phyloP scores from a whole-genome alignment of 106 monocot genomes.

The Dendrobium catenatum region DNA sequence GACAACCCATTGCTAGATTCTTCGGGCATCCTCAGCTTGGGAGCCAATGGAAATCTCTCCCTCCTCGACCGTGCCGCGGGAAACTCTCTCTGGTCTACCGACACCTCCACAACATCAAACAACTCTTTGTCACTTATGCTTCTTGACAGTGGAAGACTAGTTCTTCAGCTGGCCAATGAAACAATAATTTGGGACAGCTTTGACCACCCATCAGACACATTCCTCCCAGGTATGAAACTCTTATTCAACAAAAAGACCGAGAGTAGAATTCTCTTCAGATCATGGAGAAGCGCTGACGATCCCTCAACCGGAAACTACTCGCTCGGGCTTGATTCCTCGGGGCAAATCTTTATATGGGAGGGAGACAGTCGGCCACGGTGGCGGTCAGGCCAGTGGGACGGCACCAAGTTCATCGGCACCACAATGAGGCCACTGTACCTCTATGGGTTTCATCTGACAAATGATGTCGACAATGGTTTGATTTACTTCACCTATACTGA shows the following conservation, averaged over 20 bases:
- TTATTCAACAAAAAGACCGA: conserved; percentile 9
- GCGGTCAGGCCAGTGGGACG: conserved; percentile 64
- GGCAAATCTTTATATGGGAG: conserved; percentile 41
- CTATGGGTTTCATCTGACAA: conserved; percentile 26
- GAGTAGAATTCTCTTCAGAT: conserved; percentile 12
- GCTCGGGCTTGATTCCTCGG: conserved; percentile 27
- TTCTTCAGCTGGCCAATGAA: not conserved
- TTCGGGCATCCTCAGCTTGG: conserved; percentile 12
- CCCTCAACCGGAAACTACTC: conserved; percentile 36
- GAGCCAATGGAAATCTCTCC: conserved; percentile 9
- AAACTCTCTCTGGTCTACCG: conserved; percentile 13
- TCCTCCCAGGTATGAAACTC: conserved; percentile 37
- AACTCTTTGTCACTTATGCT: conserved; percentile 9
- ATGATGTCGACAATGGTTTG: not conserved
- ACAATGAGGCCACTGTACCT: conserved; percentile 25
- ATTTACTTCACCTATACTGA: conserved; percentile 26
- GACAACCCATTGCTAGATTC: conserved; percentile 16
- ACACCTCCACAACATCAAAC: conserved; percentile 6
- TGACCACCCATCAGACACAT: conserved; percentile 38
- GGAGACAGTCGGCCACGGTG: conserved; percentile 18
- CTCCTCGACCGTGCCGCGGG: conserved; percentile 1
- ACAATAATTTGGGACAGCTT: conserved; percentile 32
- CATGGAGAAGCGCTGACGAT: conserved; percentile 43
- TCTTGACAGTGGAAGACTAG: conserved; percentile 23
- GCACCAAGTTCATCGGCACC: conserved; percentile 38